A percentile compares a stretch with the other conserved stretches of the same genome.
phyloP scores from a whole-genome alignment of 176 grass and related monocot genomes.

The Canna indica region DNA sequence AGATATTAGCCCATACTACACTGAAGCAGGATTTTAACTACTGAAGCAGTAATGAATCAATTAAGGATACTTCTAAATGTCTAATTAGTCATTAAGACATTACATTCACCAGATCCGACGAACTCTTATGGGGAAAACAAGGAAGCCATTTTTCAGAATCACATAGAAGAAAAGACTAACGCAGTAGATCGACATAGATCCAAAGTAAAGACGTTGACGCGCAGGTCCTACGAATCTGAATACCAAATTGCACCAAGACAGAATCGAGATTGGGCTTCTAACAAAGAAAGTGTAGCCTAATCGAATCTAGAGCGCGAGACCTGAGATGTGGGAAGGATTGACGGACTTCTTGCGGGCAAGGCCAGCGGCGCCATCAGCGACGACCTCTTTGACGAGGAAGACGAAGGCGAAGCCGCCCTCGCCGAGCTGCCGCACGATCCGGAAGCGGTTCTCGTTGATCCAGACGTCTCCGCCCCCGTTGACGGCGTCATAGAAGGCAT shows the following conservation, averaged over 20 bases:
- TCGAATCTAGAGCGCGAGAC: slow-evolving; percentile 17
- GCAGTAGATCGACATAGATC: background rate
- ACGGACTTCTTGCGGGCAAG: slow-evolving; percentile 64
- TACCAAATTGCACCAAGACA: background rate
- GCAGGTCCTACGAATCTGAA: slow-evolving; percentile 9
- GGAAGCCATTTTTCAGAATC: background rate
- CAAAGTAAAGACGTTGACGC: background rate
- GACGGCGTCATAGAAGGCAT: slow-evolving; percentile 60
- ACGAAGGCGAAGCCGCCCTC: slow-evolving; percentile 54
- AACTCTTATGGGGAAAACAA: background rate
- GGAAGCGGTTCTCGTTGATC: slow-evolving; percentile 84
- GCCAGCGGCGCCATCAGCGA: slow-evolving; percentile 22
- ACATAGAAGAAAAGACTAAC: background rate
- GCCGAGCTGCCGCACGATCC: slow-evolving; percentile 65
- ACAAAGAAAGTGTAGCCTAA: background rate
- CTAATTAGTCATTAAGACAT: background rate
- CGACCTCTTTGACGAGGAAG: slow-evolving; percentile 76
- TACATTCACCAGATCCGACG: background rate
- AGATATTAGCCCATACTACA: too few relatives aligned
- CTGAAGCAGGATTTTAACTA: too few relatives aligned
- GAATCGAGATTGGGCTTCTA: background rate
- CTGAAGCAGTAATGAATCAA: background rate
- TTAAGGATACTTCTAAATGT: background rate
- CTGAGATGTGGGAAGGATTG: slow-evolving; percentile 77
- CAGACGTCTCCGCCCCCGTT: slow-evolving; percentile 53